Percentiles rank a stretch among this genome's conserved stretches.
phyloP scores from a whole-genome alignment of 176 grass and related monocot genomes.

The Puccinellia tenuiflora region DNA sequence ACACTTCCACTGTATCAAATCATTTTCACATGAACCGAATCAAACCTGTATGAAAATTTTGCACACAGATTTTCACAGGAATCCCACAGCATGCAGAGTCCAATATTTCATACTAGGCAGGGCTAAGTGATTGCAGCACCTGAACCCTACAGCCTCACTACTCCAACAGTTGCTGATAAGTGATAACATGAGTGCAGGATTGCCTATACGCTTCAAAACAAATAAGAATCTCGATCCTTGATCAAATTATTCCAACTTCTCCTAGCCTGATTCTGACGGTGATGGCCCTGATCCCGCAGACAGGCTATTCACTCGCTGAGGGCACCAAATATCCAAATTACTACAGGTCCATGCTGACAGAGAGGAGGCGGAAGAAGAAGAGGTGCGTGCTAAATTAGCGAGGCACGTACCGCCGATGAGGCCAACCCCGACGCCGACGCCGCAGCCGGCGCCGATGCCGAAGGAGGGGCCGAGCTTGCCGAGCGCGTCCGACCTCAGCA shows the following conservation, averaged over 20 bases:
- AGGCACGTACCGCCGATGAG: slow-evolving; percentile 67
- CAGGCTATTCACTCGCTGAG: background rate
- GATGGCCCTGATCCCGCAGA: background rate
- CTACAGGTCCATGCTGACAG: background rate
- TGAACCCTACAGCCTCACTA: background rate
- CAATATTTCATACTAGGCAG: background rate
- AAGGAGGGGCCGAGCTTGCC: slow-evolving; percentile 76
- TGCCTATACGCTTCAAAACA: background rate
- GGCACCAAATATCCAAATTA: background rate
- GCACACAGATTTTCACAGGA: background rate
- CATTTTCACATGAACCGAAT: background rate
- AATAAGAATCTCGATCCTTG: background rate
- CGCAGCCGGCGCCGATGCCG: slow-evolving; percentile 77
- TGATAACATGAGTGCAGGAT: background rate
- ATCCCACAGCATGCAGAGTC: background rate
- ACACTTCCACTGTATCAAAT: background rate
- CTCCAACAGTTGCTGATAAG: background rate
- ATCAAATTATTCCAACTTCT: background rate
- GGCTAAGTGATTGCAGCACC: background rate
- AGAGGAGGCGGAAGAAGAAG: background rate
- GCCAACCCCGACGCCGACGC: slow-evolving; percentile 70
- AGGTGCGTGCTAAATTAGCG: background rate
- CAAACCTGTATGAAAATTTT: background rate
- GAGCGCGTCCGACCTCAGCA: slow-evolving; percentile 47
- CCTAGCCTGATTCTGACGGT: background rate